Conservation (phyloP, 2,329 filamentous ascomycete species). For the Xylariaceae sp. region DNA sequence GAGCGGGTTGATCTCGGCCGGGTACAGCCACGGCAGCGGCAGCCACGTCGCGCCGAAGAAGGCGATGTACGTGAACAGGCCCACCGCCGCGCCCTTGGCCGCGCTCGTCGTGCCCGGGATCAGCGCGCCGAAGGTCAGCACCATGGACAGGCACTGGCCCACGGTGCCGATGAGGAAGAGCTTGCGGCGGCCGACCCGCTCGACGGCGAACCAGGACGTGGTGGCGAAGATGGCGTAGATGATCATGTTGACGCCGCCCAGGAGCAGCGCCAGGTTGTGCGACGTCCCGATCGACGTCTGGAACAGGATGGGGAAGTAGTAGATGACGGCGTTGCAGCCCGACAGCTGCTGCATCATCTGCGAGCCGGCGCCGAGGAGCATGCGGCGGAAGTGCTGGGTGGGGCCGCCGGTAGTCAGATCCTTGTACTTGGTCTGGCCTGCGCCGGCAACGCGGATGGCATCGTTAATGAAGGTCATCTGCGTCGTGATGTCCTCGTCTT, state of each 20-base stretch:
- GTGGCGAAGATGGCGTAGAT: constrained; percentile 27
- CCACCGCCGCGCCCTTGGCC: constrained; percentile 61
- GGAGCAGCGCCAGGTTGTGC: constrained; percentile 40
- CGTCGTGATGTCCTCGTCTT: constrained; percentile 33
- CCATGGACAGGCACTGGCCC: constrained; percentile 48
- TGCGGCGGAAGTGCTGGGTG: constrained; percentile 56
- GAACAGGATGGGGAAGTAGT: constrained; percentile 54
- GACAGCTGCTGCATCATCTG: constrained; percentile 57
- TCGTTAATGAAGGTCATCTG: constrained; percentile 36
- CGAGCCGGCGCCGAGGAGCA: constrained; percentile 49
- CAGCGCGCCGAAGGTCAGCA: constrained; percentile 54
- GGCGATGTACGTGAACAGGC: constrained; percentile 61
- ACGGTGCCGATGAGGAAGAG: constrained; percentile 36
- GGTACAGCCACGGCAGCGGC: constrained; percentile 53
- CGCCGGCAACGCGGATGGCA: constrained; percentile 24
- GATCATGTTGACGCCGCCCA: constrained; percentile 30
- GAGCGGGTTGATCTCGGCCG: constrained; percentile 46
- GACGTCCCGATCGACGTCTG: constrained; percentile 31
- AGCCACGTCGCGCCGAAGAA: constrained; percentile 61
- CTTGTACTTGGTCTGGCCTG: constrained; percentile 21
- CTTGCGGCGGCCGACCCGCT: constrained; percentile 37
- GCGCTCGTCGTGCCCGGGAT: constrained; percentile 54
- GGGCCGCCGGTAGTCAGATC: constrained; percentile 53
- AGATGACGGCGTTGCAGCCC: constrained; percentile 52
- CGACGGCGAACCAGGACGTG: constrained; percentile 35